phyloP scores from a whole-genome alignment of 352 stramenopile species.

The Phytopythium mirpurense region DNA sequence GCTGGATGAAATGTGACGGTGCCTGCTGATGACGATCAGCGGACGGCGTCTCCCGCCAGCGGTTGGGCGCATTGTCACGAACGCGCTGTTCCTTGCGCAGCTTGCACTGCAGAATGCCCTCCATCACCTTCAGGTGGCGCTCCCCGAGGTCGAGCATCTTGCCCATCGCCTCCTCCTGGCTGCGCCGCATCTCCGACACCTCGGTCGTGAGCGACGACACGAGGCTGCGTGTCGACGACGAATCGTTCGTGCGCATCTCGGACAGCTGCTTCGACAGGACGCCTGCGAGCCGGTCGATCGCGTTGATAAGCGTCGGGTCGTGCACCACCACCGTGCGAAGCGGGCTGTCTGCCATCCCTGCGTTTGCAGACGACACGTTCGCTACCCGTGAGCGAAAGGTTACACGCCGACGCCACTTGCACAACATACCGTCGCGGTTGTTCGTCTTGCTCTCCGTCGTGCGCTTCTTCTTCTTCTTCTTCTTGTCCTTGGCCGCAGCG shows the following conservation, averaged over 20 bases:
- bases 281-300: conserved; percentile 49
- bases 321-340: conserved; percentile 34
- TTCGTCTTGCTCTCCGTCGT: not conserved
- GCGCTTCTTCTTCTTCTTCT: conserved; percentile 24
- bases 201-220: conserved; percentile 15
- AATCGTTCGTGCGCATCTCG: conserved; percentile 26
- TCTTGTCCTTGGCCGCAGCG: conserved; percentile 5
- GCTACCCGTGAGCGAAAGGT: too few species aligned
- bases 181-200: conserved; percentile 40
- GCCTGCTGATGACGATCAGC: too few species aligned
- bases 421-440: conserved; percentile 1
- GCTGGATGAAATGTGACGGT: too few species aligned
- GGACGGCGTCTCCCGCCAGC: not conserved
- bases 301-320: conserved; percentile 50
- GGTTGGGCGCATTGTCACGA: not conserved
- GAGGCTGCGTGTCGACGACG: conserved; percentile 2
- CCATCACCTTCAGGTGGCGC: conserved; percentile 54
- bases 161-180: conserved; percentile 35
- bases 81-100: conserved; percentile 41
- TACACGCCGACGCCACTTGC: too few species aligned
- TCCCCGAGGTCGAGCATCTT: conserved; percentile 57
- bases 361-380: too few species aligned
- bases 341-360: not conserved
- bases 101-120: conserved; percentile 52
- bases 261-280: conserved; percentile 45